Percentiles rank a stretch among this genome's conserved stretches.
Conservation (phyloP, 2,329 filamentous ascomycete genomes). For the Penicillium sp. region DNA sequence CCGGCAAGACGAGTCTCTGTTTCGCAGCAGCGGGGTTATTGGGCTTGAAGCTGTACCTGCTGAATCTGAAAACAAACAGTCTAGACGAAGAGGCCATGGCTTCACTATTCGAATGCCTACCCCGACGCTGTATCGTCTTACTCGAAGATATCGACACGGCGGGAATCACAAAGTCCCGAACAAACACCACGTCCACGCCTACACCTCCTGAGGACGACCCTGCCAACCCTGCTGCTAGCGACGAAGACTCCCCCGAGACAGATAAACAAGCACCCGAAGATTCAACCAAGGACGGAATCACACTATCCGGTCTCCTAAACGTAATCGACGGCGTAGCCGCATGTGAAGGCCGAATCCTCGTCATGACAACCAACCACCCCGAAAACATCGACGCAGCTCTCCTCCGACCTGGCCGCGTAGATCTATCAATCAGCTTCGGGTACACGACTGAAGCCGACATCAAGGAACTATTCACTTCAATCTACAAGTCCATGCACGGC, state of each 20-base stretch:
- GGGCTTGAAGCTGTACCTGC: neutral
- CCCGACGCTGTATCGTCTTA: slow-evolving; percentile 64
- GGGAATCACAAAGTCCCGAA: neutral
- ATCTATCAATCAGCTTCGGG: slow-evolving; percentile 37
- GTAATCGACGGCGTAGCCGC: slow-evolving; percentile 81
- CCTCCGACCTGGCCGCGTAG: slow-evolving; percentile 73
- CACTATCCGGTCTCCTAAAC: slow-evolving; percentile 78
- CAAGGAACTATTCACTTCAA: neutral
- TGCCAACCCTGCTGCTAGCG: neutral
- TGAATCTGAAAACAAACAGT: neutral
- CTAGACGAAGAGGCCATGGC: neutral
- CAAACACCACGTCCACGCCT: no score
- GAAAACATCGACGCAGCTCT: slow-evolving; percentile 74
- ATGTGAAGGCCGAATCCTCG: slow-evolving; percentile 76
- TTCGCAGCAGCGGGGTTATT: neutral
- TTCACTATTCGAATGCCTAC: neutral
- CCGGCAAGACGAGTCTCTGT: slow-evolving; percentile 1
- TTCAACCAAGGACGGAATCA: slow-evolving; percentile 34
- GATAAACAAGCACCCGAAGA: neutral
- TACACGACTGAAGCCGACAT: neutral
- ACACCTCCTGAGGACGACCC: neutral
- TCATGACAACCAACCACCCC: slow-evolving; percentile 81
- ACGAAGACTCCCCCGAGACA: neutral
- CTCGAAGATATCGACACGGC: slow-evolving; percentile 67
- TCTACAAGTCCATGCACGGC: neutral